Conservation (phyloP, 179 eudicot genomes). For the Carnegiea gigantea region DNA sequence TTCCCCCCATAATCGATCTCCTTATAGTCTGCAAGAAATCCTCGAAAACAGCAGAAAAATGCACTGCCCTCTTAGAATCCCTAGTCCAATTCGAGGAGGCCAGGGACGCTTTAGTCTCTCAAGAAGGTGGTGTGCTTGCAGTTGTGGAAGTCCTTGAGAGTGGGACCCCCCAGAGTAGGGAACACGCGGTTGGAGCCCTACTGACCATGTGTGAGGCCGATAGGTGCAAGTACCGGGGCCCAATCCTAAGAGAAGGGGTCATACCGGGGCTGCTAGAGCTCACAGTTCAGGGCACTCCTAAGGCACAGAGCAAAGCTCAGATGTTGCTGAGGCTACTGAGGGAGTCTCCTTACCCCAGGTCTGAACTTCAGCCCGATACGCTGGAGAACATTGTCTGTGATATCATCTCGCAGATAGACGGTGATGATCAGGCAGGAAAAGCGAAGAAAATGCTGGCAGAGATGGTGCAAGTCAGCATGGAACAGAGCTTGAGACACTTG, state of each 20-base stretch:
- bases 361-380: conserved; percentile 64
- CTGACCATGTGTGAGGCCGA: conserved; percentile 76
- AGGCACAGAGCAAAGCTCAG: conserved; percentile 74
- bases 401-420: conserved; percentile 76
- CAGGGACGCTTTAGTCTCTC: conserved; percentile 52
- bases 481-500: conserved; percentile 84
- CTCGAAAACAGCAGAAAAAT: conserved; percentile 79
- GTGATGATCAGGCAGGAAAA: conserved; percentile 74
- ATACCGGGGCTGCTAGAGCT: conserved; percentile 95
- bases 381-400: conserved; percentile 81
- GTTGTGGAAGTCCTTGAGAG: conserved; percentile 86
- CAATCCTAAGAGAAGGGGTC: conserved; percentile 86
- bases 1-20: conserved; percentile 55
- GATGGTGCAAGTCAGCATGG: conserved; percentile 99
- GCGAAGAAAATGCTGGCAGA: conserved; percentile 93
- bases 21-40: conserved; percentile 70
- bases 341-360: conserved; percentile 73
- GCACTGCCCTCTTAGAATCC: conserved; percentile 77
- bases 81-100: conserved; percentile 60
- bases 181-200: conserved; percentile 84
- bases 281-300: conserved; percentile 79
- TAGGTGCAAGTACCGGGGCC: conserved; percentile 67
- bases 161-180: conserved; percentile 77
- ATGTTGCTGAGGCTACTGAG: conserved; percentile 63
- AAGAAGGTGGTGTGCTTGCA: conserved; percentile 86